Conservation (phyloP, 495 filamentous ascomycete genomes). For the Neurospora discreta region DNA sequence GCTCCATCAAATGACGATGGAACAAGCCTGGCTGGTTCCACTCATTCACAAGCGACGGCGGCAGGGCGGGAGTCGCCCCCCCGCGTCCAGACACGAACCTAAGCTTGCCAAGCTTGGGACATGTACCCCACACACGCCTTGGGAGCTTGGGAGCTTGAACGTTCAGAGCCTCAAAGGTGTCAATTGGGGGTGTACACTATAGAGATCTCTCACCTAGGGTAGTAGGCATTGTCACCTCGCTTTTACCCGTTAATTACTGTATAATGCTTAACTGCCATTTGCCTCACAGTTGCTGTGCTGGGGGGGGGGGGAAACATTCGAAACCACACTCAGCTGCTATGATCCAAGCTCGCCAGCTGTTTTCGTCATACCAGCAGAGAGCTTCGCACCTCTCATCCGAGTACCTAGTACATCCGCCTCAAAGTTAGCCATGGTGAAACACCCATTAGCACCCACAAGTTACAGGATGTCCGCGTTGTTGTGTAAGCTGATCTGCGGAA, state of each 20-base stretch:
- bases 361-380: neutral
- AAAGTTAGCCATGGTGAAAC: neutral
- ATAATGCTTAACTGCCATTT: neutral
- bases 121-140: neutral
- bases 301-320: neutral
- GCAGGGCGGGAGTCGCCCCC: neutral
- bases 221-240: neutral
- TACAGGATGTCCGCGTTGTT: neutral
- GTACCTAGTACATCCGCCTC: neutral
- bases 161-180: neutral
- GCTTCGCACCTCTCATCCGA: neutral
- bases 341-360: neutral
- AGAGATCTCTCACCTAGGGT: neutral
- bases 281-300: neutral
- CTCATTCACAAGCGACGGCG: neutral
- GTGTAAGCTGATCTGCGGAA: neutral
- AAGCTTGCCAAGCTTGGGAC: neutral
- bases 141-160: neutral
- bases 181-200: neutral
- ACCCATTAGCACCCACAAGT: neutral
- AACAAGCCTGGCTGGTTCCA: neutral
- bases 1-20: neutral
- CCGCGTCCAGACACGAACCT: neutral
- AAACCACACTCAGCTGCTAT: neutral
- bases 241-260: too few relatives aligned